phyloP scores from a whole-genome alignment of 495 filamentous ascomycete genomes.

The Neohortaea acidophila region DNA sequence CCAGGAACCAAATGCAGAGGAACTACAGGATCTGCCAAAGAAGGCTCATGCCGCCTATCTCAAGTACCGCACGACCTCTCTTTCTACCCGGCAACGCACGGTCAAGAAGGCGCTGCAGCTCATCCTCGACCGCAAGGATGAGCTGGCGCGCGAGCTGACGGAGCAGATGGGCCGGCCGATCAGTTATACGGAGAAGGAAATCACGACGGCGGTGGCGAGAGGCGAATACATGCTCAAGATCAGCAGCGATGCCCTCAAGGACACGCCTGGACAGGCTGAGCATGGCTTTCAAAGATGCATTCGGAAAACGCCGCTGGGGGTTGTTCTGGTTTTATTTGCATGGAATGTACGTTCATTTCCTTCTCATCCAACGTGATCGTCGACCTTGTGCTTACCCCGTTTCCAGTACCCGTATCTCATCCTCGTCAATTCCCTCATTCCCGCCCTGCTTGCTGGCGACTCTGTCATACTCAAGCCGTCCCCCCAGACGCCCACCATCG shows the following conservation, averaged over 20 bases:
- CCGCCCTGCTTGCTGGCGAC: constrained; percentile 74
- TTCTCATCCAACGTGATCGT: neutral
- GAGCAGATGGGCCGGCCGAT: constrained; percentile 93
- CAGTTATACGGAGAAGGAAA: constrained; percentile 63
- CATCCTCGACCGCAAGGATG: constrained; percentile 55
- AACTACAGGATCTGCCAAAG: constrained; percentile 49
- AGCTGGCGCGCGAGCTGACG: constrained; percentile 66
- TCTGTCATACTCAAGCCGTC: constrained; percentile 85
- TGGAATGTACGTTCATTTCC: constrained; percentile 61
- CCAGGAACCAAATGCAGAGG: constrained; percentile 48
- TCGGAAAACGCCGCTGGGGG: constrained; percentile 69
- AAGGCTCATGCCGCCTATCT: constrained; percentile 56
- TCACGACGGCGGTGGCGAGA: constrained; percentile 65
- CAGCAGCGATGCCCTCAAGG: constrained; percentile 51
- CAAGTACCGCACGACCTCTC: constrained; percentile 45
- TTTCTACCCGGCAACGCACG: constrained; percentile 57
- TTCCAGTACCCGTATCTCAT: constrained; percentile 80
- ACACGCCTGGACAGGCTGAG: constrained; percentile 65
- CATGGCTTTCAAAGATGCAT: constrained; percentile 81
- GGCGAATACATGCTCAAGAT: constrained; percentile 71
- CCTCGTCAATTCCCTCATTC: constrained; percentile 77
- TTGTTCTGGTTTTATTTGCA: constrained; percentile 74
- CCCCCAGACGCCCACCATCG: constrained; percentile 82
- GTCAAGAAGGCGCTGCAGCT: constrained; percentile 58
- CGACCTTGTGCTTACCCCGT: neutral